phyloP scores from a whole-genome alignment of 306 rosid genomes.

The Trichosanthes cucumerina region DNA sequence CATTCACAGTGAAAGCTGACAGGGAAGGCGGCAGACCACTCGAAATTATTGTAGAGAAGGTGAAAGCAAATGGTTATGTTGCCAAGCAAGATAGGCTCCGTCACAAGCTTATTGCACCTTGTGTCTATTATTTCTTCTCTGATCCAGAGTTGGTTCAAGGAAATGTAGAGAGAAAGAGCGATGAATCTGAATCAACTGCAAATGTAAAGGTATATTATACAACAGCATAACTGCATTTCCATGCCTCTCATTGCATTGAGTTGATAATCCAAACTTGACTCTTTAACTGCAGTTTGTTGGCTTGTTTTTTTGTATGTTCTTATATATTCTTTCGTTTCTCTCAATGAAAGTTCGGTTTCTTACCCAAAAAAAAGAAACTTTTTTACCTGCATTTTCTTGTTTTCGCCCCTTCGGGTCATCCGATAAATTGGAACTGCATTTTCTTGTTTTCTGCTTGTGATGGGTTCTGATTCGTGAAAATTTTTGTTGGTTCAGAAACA shows the following conservation, averaged over 20 bases:
- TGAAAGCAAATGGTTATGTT: constrained; percentile 52
- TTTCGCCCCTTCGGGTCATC: too few relatives aligned
- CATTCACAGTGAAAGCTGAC: constrained; percentile 52
- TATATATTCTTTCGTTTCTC: too few relatives aligned
- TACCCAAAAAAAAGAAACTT: not conserved
- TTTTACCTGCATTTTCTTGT: not conserved
- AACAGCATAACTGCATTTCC: not conserved
- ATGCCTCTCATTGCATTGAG: not conserved
- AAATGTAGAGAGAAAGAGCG: not conserved
- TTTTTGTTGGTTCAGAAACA: not conserved
- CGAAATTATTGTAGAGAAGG: constrained; percentile 34
- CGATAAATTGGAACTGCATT: too few relatives aligned
- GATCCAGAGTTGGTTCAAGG: constrained; percentile 20
- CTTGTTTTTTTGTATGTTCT: too few relatives aligned
- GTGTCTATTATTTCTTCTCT: constrained; percentile 42
- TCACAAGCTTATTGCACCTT: constrained; percentile 55
- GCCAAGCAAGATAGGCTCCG: constrained; percentile 42
- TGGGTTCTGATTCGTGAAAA: not conserved
- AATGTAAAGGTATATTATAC: constrained; percentile 32
- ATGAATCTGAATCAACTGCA: constrained; percentile 32
- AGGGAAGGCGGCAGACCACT: constrained; percentile 96
- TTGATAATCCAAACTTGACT: not conserved
- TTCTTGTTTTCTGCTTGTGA: not conserved
- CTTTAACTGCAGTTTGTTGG: too few relatives aligned
- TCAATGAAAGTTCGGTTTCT: too few relatives aligned